Evolutionary conservation across 768 basidiomycete genomes (phyloP), one percentile per base, ranked within the genome.

Genomic region (Amanita inopinata): DNA sequence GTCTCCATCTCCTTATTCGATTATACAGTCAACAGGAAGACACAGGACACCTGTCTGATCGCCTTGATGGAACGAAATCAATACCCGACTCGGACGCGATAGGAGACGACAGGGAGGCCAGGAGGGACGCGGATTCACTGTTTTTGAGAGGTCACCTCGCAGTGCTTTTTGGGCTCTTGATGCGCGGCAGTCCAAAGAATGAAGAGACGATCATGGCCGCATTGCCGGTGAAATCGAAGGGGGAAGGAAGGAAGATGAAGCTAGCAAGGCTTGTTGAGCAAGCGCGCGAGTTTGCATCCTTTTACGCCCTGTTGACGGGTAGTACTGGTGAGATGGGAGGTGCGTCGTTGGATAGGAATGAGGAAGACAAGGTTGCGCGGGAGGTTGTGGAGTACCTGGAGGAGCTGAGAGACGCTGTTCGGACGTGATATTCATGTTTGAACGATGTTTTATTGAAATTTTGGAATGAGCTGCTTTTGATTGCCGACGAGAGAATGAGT

Each of bases 91-190:
- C 14, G 24, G 27, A 7, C 5, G 37, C n/a, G 33, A 38, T 33
- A 11, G 35, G 19, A 5, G 43, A 37, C 9, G 43, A 44, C 9
- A 24, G 17, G 2, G 33, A 37, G 14, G 15, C 15, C n/a, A 35
- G 25, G 28, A 44, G 25, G 17, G 57, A 59, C 11, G 61, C 64
- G 3, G 71, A 76, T 48, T 56, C 61, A 25, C 65, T 66, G 9
- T 78, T 84, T 49, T 66, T 90, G 5, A 73, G 73, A 11, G 82
- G 83, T 0, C 86, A 88, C 53, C 71, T 85, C 3, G 76, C 87
- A 0, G 74, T 90, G 5, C 70, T 91, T 3, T 71, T 91, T 36
- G 85, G 73, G 5, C 54, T 44, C 37, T 61, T 74, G 39, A 74
- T 74, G 65, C 61, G 58, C 20, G 61, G 56, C 18, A 65, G 58